Evolutionary conservation across 2,329 filamentous ascomycete species (phyloP).

Genomic region (Cercospora sojina): DNA sequence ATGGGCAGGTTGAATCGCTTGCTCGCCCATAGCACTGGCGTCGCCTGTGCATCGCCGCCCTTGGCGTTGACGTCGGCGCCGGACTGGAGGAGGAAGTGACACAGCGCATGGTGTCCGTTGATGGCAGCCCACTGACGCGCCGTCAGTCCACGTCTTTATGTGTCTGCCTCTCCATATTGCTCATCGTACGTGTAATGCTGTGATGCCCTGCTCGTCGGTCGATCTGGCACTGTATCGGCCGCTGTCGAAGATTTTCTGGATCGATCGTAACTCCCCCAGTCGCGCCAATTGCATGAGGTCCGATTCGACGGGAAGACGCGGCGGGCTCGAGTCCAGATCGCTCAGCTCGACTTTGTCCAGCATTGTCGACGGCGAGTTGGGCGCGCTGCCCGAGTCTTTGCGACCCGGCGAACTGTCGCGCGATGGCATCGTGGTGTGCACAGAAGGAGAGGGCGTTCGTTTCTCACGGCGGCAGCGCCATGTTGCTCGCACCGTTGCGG

Average conservation of each 20-base stretch:
- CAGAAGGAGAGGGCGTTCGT: neutral
- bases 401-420: slow-evolving; percentile 19
- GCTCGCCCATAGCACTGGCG: slow-evolving; percentile 93
- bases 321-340: slow-evolving; percentile 38
- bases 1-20: slow-evolving; percentile 97
- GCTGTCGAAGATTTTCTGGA: slow-evolving; percentile 85
- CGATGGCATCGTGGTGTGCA: neutral
- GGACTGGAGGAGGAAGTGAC: slow-evolving; percentile 83
- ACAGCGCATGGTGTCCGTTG: slow-evolving; percentile 97
- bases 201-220: slow-evolving; percentile 88
- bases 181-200: slow-evolving; percentile 76
- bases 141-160: slow-evolving; percentile 24
- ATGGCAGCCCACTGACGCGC: slow-evolving; percentile 86
- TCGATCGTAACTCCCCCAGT: slow-evolving; percentile 77
- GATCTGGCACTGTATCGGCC: slow-evolving; percentile 80
- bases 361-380: slow-evolving; percentile 32
- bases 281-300: slow-evolving; percentile 96
- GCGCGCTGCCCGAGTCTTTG: slow-evolving; percentile 26
- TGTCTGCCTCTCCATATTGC: slow-evolving; percentile 5
- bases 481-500: neutral
- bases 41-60: slow-evolving; percentile 91
- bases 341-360: slow-evolving; percentile 39
- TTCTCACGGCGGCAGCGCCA: neutral
- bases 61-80: slow-evolving; percentile 93
- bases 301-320: slow-evolving; percentile 57